Evolutionary conservation across 2,329 filamentous ascomycete genomes (phyloP).

Genomic region (Claviceps fusiformis): DNA sequence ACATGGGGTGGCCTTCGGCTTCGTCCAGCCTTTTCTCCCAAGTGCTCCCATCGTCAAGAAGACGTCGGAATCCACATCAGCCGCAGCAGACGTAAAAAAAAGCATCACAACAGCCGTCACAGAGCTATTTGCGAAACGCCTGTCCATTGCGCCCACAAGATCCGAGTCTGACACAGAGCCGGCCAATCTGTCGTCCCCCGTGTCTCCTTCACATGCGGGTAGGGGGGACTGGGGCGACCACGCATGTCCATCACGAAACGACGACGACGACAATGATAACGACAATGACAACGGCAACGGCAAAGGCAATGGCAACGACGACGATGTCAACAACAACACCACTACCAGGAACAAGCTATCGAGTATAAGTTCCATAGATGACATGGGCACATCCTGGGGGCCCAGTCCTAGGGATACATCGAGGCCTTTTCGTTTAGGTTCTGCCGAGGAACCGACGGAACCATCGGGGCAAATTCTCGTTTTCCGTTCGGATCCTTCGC

Average conservation of each 20-base stretch:
- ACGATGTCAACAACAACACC: too few relatives aligned
- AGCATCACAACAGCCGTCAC: background rate
- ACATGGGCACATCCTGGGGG: constrained; percentile 36
- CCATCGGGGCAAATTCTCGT: constrained; percentile 33
- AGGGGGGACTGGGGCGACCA: constrained; percentile 21
- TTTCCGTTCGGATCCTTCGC: constrained; percentile 50
- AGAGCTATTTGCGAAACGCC: background rate
- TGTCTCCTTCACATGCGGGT: constrained; percentile 25
- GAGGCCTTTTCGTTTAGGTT: constrained; percentile 32
- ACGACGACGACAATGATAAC: constrained; percentile 27
- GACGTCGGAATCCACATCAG: background rate
- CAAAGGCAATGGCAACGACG: too few relatives aligned
- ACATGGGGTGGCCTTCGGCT: constrained; percentile 1
- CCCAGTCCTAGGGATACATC: constrained; percentile 40
- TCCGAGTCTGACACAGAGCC: constrained; percentile 9
- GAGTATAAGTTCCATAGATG: constrained; percentile 36
- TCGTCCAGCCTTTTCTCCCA: background rate
- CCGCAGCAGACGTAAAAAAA: background rate
- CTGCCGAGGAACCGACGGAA: constrained; percentile 27
- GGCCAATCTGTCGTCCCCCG: constrained; percentile 25
- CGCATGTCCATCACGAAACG: constrained; percentile 22
- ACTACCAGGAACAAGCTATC: constrained; percentile 27
- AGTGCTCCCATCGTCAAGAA: background rate
- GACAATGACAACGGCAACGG: too few relatives aligned
- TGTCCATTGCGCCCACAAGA: background rate